Base-by-base conservation (phyloP, 805 yeast genomes). In the Saccharomycopsis malanga region DNA sequence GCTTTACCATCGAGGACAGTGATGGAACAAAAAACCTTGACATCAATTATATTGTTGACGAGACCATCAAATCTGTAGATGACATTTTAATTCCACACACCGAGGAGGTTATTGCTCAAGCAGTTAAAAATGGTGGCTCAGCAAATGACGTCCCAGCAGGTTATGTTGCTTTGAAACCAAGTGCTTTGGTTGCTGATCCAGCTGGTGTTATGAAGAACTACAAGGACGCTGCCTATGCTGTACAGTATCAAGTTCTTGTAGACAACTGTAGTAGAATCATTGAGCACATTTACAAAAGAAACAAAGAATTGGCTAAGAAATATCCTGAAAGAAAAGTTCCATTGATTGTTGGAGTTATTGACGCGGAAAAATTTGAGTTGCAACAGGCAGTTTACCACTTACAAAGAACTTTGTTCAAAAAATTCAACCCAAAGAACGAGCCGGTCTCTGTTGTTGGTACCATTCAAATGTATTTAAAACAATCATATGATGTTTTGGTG, bases 341-440 rank as follows among this genome's bases (percentile, higher is more conserved):
- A 14, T 79, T 83, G 58, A 80, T 83, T 17, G 81, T 82, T 32
- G 79, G 82, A 14, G 88, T 87, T 36, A 74, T 89, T 56, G 98
- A 89, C 64, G 98, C 98, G 34, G 98, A 89, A 68, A 85, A 88
- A 62, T 78, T 76, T 63, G 87, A 83, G 54, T 72, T 89, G 53
- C 98, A 89, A 68, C 81, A 77, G 53, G 97, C 95, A 57, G 97
- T 91, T 29, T 91, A 91, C 61, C 86, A 82, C 53, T 74, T 87
- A 56, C 98, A 89, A 70, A 77, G 96, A 63, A 75, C 80, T 56
- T 71, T 89, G 62, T 87, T 83, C 71, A 59, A 74, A 54, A 77
- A 74, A 58, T 89, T 78, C 68, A 89, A 89, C 69, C 77, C 75
- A 34, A 57, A 67, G 32, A 67, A 75, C 49, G 62, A 68, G 35